Base-by-base conservation (phyloP, 2,329 filamentous ascomycete genomes). In the Fonsecaea pedrosoi region DNA sequence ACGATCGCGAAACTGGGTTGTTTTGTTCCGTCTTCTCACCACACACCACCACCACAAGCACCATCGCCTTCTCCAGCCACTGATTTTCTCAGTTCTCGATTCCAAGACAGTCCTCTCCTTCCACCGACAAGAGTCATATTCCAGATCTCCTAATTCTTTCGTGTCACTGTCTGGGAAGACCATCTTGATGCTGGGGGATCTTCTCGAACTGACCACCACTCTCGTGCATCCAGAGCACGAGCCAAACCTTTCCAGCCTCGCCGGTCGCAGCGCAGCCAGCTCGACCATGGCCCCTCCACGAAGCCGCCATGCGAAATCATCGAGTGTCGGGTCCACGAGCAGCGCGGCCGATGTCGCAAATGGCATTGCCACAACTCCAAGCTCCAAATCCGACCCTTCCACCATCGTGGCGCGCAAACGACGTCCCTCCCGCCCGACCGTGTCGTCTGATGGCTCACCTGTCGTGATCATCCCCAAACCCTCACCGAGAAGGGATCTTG, bases 141-240 rank as follows among this genome's bases (percentile, higher is more conserved):
- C 30, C 37, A 21, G n/a, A 21, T 21, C 54, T 21, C 30, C n/a
- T 13, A 21, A 7, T 45, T n/a, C 34, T n/a, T 3, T 10, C 15
- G 4, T 42, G 15, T 21, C 45, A 6, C 25, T n/a, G 30, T 40
- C 10, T 6, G 25, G 25, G 13, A 21, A 55, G 10, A 55, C n/a
- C 5, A 15, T 59, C 40, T 64, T 65, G 35, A 71, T 71, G 67
- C 65, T 71, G 61, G 63, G 63, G 60, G 68, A 68, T 62, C 42
- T 70, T 48, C 53, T 70, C 63, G 68, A 69, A 62, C 70, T 71
- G 54, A 62, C 67, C 50, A 68, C 67, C 37, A 65, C 62, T 18
- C 60, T 62, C 58, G 55, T 68, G n/a, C 56, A 71, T 40, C 63
- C 62, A 48, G 63, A 63, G 15, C 67, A 68, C 64, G 53, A 66